These are phyloP conservation scores for Candida tetrigidarum DNA, from an alignment of 1,139 yeast genomes.

Conservation along the genomic window DNA sequence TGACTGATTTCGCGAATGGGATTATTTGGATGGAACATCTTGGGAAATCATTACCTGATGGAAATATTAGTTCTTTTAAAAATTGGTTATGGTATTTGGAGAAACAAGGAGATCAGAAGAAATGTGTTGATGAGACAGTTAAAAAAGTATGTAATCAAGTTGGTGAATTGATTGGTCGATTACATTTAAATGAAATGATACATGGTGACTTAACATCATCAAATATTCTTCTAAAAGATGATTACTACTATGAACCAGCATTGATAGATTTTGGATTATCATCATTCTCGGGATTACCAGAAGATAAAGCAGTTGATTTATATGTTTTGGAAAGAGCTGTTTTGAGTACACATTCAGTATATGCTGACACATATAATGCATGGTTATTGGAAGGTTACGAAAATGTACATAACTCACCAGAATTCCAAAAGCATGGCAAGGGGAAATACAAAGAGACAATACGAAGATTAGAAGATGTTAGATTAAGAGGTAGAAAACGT, in stretches of 20 bases:
- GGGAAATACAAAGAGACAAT: constrained; percentile 59
- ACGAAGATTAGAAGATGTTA: constrained; percentile 75
- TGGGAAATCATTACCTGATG: constrained; percentile 55
- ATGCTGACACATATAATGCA: constrained; percentile 62
- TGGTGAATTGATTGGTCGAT: constrained; percentile 70
- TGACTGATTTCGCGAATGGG: constrained; percentile 78
- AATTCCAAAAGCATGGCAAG: constrained; percentile 31
- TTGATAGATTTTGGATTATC: constrained; percentile 93
- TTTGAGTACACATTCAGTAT: constrained; percentile 83
- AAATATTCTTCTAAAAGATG: constrained; percentile 63
- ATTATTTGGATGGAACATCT: constrained; percentile 88
- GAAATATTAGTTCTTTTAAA: constrained; percentile 61
- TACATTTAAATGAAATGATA: constrained; percentile 79
- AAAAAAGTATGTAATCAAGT: constrained; percentile 49
- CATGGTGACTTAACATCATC: constrained; percentile 98
- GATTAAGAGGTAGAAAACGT: constrained; percentile 92
- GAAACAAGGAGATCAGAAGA: constrained; percentile 23
- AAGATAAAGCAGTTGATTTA: constrained; percentile 95
- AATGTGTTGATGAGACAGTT: constrained; percentile 41
- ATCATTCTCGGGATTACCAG: constrained; percentile 75
- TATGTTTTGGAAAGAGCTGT: constrained; percentile 95
- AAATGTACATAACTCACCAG: constrained; percentile 33
- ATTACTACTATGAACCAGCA: constrained; percentile 42
- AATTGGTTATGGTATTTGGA: constrained; percentile 74
- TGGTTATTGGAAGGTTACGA: constrained; percentile 81